Conservation (phyloP, 2,329 filamentous ascomycete species). For the Domatiomyces catenatus region DNA sequence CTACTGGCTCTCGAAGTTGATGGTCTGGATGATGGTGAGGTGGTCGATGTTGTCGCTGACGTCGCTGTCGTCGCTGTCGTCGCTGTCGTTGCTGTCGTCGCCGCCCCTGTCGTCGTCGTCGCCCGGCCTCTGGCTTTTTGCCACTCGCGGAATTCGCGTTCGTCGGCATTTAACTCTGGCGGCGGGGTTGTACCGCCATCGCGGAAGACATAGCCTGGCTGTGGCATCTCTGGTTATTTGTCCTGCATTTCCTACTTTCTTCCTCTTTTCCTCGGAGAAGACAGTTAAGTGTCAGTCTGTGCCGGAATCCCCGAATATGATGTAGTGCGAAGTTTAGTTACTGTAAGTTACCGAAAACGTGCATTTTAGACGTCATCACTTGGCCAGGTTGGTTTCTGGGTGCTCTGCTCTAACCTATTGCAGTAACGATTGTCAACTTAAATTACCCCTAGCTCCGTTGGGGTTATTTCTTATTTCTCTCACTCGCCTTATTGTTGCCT, state of each 20-base stretch:
- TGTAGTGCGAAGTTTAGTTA: background rate
- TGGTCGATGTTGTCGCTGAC: slow-evolving; percentile 4
- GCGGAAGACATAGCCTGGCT: slow-evolving; percentile 21
- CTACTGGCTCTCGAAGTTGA: slow-evolving; percentile 3
- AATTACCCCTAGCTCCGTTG: too few relatives aligned
- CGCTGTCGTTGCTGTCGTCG: slow-evolving; percentile 1
- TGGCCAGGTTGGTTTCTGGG: too few relatives aligned
- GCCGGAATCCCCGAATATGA: background rate
- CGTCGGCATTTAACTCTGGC: slow-evolving; percentile 8
- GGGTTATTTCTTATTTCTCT: too few relatives aligned
- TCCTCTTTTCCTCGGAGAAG: background rate
- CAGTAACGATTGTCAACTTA: too few relatives aligned
- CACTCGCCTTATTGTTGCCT: too few relatives aligned
- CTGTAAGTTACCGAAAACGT: too few relatives aligned
- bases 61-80: background rate
- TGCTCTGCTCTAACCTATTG: too few relatives aligned
- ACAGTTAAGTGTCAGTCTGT: background rate
- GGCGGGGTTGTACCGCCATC: slow-evolving; percentile 21
- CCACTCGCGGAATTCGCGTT: background rate
- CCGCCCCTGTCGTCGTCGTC: slow-evolving; percentile 4
- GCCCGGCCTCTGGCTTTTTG: slow-evolving; percentile 8
- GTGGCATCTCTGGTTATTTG: slow-evolving; percentile 16
- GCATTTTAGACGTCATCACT: background rate
- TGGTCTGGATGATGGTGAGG: slow-evolving; percentile 1
- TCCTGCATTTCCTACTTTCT: background rate